Conservation (phyloP, 1,284 basidiomycete species). For the Boletellus deceptivus region DNA sequence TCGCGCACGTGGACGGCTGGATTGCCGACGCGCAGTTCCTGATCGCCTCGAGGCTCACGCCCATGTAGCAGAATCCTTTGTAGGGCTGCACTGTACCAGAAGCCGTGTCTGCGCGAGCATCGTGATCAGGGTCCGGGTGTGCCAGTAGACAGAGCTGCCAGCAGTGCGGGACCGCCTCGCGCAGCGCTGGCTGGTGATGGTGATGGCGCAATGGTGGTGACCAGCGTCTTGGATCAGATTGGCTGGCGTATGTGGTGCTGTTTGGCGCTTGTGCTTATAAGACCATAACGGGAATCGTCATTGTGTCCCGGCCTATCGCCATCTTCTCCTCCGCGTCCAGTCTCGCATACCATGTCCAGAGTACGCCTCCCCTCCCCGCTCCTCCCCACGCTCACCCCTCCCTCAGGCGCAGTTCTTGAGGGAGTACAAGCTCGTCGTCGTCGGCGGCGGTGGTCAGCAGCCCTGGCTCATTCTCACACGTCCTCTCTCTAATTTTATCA, state of each 20-base stretch:
- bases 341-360: conserved; percentile 30
- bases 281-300: conserved; percentile 12
- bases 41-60: too few species aligned
- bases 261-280: conserved; percentile 24
- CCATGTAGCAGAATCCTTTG: too few species aligned
- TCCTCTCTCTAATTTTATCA: background rate
- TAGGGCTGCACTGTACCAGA: too few species aligned
- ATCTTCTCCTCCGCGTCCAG: conserved; percentile 2
- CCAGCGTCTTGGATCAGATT: too few species aligned
- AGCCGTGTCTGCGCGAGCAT: too few species aligned
- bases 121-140: too few species aligned
- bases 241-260: conserved; percentile 21
- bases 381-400: conserved; percentile 1
- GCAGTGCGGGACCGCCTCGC: too few species aligned
- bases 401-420: conserved; percentile 85
- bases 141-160: too few species aligned
- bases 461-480: background rate
- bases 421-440: conserved; percentile 97
- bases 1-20: too few species aligned
- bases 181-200: too few species aligned
- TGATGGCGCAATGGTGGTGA: too few species aligned
- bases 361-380: conserved; percentile 10
- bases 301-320: conserved; percentile 13
- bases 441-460: conserved; percentile 90
- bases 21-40: too few species aligned